Base-by-base conservation (phyloP, 441 rosid genomes). In the Lepidium campestre region DNA sequence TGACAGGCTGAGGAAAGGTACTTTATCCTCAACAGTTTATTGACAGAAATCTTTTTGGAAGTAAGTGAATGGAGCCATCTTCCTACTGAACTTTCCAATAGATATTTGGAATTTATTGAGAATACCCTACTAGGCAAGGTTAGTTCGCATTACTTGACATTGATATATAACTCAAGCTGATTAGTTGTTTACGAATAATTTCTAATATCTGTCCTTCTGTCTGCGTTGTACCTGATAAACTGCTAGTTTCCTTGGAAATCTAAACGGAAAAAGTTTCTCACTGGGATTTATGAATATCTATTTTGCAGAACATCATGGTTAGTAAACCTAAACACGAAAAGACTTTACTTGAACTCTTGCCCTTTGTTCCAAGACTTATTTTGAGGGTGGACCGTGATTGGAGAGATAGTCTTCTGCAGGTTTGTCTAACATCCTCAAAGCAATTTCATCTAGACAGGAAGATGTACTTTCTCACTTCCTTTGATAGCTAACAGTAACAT, bases 391-490 rank as follows among this genome's bases (percentile, higher is more conserved):
- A 68, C 23, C 68, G 48, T 34, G 58, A 67, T 66, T 85, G 90
- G 96, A 87, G 80, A 74, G 72, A 67, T 37, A 80, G 76, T 45
- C 83, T 95, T 78, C 82, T 95, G 42, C 86, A 90, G 99, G 97
- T 92, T 75, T 52, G 69, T 67, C 32, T 57, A 62, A 64, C 13
- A 61, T 58, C 68, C 74, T 27, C 37, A 57, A 53, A 69, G 60
- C 55, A 57, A 35, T 64, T 53, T 59, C 15, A 47, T 59, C 44
- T 37, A 18, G 65, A 29, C 36, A 41, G 18, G 47, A 9, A 27
- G 7, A 54, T 55, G 29, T 39, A 47, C 14, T 49, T 41, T 25
- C 20, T 45, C 14, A 20, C 6, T 45, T 73, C 31, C 15, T 66
- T 36, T 35, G 35, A 10, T 55, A 10, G 18, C 59, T 32, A 32